Percentiles rank a stretch among this genome's conserved stretches.
Conservation (phyloP, 2,329 filamentous ascomycete genomes). For the Madurella mycetomatis region DNA sequence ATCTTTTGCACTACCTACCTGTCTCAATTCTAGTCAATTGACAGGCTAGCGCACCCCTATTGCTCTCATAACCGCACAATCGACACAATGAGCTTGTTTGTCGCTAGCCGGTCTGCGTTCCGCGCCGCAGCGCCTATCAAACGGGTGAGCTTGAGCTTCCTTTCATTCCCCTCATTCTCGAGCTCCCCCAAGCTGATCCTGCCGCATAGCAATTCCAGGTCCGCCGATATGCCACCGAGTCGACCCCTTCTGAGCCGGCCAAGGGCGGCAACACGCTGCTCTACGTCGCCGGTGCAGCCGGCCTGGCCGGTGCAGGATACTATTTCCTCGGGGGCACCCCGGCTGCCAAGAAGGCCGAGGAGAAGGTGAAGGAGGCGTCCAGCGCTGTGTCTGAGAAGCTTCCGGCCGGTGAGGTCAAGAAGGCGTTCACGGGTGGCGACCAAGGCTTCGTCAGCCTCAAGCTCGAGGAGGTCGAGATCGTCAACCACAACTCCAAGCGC, state of each 20-base stretch:
- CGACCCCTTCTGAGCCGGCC: conserved; percentile 34
- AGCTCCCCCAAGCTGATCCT: conserved; percentile 19
- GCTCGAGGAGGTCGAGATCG: conserved; percentile 68
- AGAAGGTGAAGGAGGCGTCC: conserved; percentile 44
- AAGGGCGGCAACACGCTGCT: conserved; percentile 55
- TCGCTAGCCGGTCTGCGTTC: conserved; percentile 56
- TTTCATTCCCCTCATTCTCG: neutral
- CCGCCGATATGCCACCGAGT: conserved; percentile 66
- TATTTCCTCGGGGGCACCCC: conserved; percentile 49
- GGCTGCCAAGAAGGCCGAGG: conserved; percentile 54
- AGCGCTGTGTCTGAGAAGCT: conserved; percentile 34
- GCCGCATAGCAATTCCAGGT: conserved; percentile 38
- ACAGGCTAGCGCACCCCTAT: conserved; percentile 6
- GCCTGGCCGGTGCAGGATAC: conserved; percentile 55
- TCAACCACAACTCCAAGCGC: conserved; percentile 95
- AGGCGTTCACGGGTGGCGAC: conserved; percentile 73
- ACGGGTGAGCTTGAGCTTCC: conserved; percentile 47
- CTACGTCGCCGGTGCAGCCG: conserved; percentile 56
- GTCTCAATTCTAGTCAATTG: conserved; percentile 5
- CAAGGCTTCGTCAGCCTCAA: conserved; percentile 84
- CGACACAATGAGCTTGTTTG: conserved; percentile 54
- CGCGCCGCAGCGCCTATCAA: conserved; percentile 62
- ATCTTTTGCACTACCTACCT: neutral
- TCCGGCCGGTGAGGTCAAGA: conserved; percentile 38
- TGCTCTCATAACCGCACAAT: neutral